Evolutionary conservation across 345 rosid genomes (phyloP), one percentile per base, ranked within the genome.

Genomic region (Eucalyptus curtisii): DNA sequence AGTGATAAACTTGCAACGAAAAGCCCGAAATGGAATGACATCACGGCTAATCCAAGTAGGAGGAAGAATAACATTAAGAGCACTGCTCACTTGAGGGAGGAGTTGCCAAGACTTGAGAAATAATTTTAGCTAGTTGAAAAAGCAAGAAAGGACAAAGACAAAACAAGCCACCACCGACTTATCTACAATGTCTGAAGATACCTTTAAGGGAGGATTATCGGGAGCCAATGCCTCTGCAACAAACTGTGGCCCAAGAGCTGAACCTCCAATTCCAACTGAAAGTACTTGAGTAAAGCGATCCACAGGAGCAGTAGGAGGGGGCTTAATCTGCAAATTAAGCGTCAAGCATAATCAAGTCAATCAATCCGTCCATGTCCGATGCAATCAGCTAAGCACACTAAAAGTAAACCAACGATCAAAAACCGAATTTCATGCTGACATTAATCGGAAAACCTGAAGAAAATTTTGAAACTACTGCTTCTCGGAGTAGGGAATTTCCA

Each of bases 201-300:
- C 99, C 98, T 96, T 95, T 47, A 98, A 94, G 15, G 98, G 98
- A 93, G 99, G 99, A 93, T 97, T 96, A 91, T 98, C 99, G 45
- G 99, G 99, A 76, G 99, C 99, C 91, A 98, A 91, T 79, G 99
- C 99, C 93, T 98, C 99, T 1, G 99, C 99, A 30, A 98, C 98
- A 88, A 98, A 98, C 86, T 98, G 99, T 24, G 99, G 99, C 87
- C 99, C 99, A 80, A 96, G 98, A 90, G 99, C 98, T 13, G 99
- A 98, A 50, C 99, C 99, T 87, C 99, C 99, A 87, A 98, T 98
- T 48, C 99, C 99, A 42, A 98, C 95, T 12, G 98, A 96, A 61
- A 98, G 98, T 90, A 98, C 88, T 85, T 96, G 97, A 89, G 97
- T 97, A 90, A 98, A 98, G 81, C 94, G 98, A 90, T 95, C 99